A percentile compares a stretch with the other conserved stretches of the same genome.
Conservation (phyloP, 2,329 filamentous ascomycete genomes). For the Cytospora piceicola region DNA sequence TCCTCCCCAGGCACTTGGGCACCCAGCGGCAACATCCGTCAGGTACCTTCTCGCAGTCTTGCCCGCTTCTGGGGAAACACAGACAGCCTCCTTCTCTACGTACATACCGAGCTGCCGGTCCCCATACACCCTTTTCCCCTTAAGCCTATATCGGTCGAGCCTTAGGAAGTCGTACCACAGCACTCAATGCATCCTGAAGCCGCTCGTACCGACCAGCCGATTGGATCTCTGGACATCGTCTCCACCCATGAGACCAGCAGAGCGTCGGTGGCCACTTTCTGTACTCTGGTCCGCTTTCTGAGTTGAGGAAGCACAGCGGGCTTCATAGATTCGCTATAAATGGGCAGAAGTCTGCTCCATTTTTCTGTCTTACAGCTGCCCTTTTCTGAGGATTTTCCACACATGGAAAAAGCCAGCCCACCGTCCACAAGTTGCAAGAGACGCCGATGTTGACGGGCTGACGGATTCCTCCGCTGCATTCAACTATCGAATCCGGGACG, state of each 20-base stretch:
- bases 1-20: conserved; percentile 13
- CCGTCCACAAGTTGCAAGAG: conserved; percentile 5
- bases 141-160: not conserved
- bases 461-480: conserved; percentile 4
- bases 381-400: conserved; percentile 10
- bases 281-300: conserved; percentile 12
- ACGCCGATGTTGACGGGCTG: conserved; percentile 7
- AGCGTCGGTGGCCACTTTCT: conserved; percentile 26
- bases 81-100: conserved; percentile 16
- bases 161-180: not conserved
- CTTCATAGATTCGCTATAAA: conserved; percentile 23
- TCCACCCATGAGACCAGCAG: conserved; percentile 27
- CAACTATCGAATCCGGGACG: conserved; percentile 21
- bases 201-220: conserved; percentile 17
- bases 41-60: conserved; percentile 10
- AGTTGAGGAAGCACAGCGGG: conserved; percentile 8
- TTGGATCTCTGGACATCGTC: conserved; percentile 17
- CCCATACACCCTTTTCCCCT: conserved; percentile 8
- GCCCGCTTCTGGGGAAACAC: conserved; percentile 6
- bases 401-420: not conserved
- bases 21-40: conserved; percentile 13
- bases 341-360: conserved; percentile 17
- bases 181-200: conserved; percentile 4
- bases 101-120: conserved; percentile 13
- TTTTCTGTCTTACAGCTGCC: conserved; percentile 10